These are phyloP conservation scores for Plantago major DNA, from an alignment of 257 asterid species.

Conservation along the genomic window DNA sequence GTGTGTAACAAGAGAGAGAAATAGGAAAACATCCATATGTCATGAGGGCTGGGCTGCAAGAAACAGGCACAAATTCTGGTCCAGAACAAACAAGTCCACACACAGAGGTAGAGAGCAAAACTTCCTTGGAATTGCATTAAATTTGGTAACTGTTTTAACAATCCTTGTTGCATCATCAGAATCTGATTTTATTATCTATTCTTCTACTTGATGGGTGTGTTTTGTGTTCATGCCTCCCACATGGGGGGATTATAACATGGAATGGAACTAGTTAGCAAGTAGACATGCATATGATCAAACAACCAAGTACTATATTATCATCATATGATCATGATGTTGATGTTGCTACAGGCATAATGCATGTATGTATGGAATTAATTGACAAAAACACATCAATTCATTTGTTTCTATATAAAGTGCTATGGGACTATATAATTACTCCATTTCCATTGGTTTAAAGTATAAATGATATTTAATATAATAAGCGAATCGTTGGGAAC, in stretches of 20 bases:
- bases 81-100: conserved; percentile 26
- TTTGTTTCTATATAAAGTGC: no score
- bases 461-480: no score
- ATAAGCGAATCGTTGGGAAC: no score
- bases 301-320: no score
- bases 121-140: conserved; percentile 33
- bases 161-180: conserved; percentile 39
- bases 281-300: no score
- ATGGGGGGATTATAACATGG: conserved; percentile 42
- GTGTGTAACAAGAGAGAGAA: conserved; percentile 21
- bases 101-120: neutral
- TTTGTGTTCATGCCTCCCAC: conserved; percentile 43
- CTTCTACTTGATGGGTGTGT: no score
- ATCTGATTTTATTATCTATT: conserved; percentile 25
- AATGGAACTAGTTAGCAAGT: neutral
- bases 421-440: no score
- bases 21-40: conserved; percentile 41
- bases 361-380: no score
- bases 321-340: no score
- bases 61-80: conserved; percentile 54
- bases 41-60: conserved; percentile 46
- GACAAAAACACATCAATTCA: no score
- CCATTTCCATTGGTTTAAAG: no score
- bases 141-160: conserved; percentile 48
- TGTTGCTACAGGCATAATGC: no score